phyloP scores from a whole-genome alignment of 1,139 yeast species.

The Debaryomycetaceae sp. region DNA sequence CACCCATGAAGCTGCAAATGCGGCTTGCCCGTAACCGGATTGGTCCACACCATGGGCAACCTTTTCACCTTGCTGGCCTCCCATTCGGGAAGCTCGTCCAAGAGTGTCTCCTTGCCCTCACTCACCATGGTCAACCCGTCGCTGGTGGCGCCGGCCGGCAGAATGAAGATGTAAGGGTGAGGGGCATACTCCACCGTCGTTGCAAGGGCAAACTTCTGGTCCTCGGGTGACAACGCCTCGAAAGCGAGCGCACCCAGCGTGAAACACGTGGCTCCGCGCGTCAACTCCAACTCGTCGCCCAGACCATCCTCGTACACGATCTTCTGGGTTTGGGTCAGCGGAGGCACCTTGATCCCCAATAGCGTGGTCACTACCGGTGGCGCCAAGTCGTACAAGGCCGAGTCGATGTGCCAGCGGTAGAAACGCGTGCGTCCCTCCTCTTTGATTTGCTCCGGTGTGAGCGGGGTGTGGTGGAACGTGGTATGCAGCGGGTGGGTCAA shows the following conservation, averaged over 20 bases:
- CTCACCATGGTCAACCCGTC: constrained; percentile 84
- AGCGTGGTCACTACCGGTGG: constrained; percentile 85
- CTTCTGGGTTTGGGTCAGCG: constrained; percentile 37
- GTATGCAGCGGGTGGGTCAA: constrained; percentile 83
- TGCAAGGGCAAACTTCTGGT: constrained; percentile 65
- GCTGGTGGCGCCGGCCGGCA: constrained; percentile 74
- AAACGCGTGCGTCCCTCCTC: constrained; percentile 65
- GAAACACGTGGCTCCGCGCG: constrained; percentile 86
- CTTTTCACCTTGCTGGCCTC: constrained; percentile 69
- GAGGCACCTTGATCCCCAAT: constrained; percentile 78
- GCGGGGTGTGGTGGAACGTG: constrained; percentile 65
- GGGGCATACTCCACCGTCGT: constrained; percentile 86
- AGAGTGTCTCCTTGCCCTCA: constrained; percentile 65
- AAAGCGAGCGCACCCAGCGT: constrained; percentile 79
- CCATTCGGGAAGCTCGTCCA: constrained; percentile 76
- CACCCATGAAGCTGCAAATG: constrained; percentile 86
- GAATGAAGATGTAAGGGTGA: constrained; percentile 82
- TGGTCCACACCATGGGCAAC: constrained; percentile 87
- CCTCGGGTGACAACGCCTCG: constrained; percentile 59
- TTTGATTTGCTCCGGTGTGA: constrained; percentile 57
- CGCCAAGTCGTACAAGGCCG: constrained; percentile 77
- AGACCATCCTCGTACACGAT: constrained; percentile 65
- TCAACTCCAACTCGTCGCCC: constrained; percentile 57
- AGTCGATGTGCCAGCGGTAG: constrained; percentile 92
- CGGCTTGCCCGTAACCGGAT: constrained; percentile 79